Evolutionary conservation across 2,329 filamentous ascomycete genomes (phyloP).

Genomic region (Byssothecium circinans): DNA sequence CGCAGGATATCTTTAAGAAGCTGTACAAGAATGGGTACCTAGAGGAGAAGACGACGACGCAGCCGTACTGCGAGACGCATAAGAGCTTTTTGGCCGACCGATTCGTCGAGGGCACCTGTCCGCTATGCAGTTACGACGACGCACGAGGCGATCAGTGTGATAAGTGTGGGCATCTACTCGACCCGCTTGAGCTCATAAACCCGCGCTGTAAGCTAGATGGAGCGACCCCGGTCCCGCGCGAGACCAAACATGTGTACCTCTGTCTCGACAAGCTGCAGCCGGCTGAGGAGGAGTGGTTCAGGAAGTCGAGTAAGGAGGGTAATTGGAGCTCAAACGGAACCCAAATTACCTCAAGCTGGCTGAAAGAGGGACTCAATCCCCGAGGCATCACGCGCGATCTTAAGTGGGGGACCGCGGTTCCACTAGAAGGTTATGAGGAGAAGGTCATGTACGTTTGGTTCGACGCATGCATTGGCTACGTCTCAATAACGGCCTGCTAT

Average conservation of each 20-base stretch:
- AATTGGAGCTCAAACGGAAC: conserved; percentile 75
- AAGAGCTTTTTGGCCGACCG: conserved; percentile 53
- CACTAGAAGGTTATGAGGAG: conserved; percentile 63
- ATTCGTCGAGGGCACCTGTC: conserved; percentile 79
- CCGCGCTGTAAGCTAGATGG: conserved; percentile 91
- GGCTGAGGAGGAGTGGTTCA: conserved; percentile 75
- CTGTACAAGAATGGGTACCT: conserved; percentile 88
- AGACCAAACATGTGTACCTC: conserved; percentile 92
- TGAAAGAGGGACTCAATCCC: conserved; percentile 79
- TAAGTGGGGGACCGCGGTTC: conserved; percentile 77
- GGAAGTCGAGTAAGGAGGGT: conserved; percentile 71
- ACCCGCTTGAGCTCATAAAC: conserved; percentile 52
- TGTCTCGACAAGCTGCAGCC: conserved; percentile 80
- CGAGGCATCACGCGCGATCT: conserved; percentile 90
- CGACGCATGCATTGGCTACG: conserved; percentile 89
- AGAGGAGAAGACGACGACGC: conserved; percentile 81
- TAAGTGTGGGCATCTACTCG: conserved; percentile 52
- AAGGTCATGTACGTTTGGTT: conserved; percentile 95
- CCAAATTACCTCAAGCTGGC: conserved; percentile 77
- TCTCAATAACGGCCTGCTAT: conserved; percentile 91
- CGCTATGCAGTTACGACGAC: conserved; percentile 62
- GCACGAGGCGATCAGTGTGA: conserved; percentile 59
- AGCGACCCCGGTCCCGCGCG: conserved; percentile 73
- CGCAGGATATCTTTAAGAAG: conserved; percentile 85
- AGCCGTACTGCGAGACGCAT: conserved; percentile 84